Base-by-base conservation (phyloP, 176 grass and related monocot species). In the Alloteropsis semialata region DNA sequence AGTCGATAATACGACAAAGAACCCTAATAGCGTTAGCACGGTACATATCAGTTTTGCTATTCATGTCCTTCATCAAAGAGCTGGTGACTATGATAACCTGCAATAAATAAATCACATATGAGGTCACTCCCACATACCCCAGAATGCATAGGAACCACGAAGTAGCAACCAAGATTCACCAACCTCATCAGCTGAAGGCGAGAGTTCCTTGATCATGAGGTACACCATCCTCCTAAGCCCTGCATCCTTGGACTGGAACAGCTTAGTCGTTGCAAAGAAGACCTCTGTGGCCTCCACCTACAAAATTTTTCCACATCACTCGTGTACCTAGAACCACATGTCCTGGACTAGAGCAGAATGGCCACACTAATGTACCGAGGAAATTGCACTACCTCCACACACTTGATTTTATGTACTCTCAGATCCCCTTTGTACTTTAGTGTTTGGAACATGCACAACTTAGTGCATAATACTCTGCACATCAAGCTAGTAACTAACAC, bases 41-140 rank as follows among this genome's bases (percentile, higher is more conserved):
- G 76, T 99, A 99, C 97, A 99, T 99, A 82, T 99, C 97, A 29
- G 81, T 99, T 79, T 96, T 99, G 85, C 97, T 99, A 74, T 99
- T 99, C 93, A 99, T 99, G 82, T 99, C 97, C 80, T 99, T 99
- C 97, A 99, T 99, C 87, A 99, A 82, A n/a, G 97, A 99, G 55
- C 97, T 99, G 13, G 97, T 99, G 75, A 99, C 97, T 69, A 96
- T 99, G 76, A 99, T 99, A 87, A 99, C 97, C 97, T 99, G 74
- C 49, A 77, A 3, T 24, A n/a, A 37, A 69, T 17, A 25, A 38
- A 85, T 43, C 45, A 46, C 37, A 75, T 16, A 66, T 79, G 24
- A 76, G 58, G 37, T 88, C 56, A 85, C 15, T 41, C 25, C 41
- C 74, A 37, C 34, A 81, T 33, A 41, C 6, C 10, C 82, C 1